Conservation (phyloP, 192 early-diverging fungal species). For the Gonapodya sp. region DNA sequence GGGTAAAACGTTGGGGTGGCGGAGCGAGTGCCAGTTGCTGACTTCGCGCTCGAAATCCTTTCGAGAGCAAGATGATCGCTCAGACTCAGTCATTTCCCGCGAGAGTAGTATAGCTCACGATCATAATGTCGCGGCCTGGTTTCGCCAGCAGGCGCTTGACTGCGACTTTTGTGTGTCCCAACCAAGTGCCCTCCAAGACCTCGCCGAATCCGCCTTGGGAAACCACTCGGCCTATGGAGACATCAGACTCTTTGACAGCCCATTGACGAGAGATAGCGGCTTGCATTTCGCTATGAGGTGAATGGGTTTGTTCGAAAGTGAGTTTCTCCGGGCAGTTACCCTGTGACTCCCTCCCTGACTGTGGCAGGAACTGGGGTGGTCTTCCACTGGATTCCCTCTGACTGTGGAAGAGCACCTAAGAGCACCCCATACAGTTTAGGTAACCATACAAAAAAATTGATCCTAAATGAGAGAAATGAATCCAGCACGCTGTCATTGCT, state of each 20-base stretch:
- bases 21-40: neutral
- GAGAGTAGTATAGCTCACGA: neutral
- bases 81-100: neutral
- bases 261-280: too few species aligned
- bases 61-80: neutral
- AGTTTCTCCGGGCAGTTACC: too few species aligned
- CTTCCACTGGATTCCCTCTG: too few species aligned
- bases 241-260: slow-evolving; percentile 25
- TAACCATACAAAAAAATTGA: too few species aligned
- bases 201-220: slow-evolving; percentile 28
- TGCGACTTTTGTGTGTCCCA: slow-evolving; percentile 23
- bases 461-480: too few species aligned
- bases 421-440: too few species aligned
- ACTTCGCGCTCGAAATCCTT: neutral
- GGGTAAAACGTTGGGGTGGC: neutral
- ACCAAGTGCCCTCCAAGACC: slow-evolving; percentile 24
- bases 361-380: too few species aligned
- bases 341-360: too few species aligned
- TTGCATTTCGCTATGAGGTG: too few species aligned
- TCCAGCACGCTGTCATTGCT: too few species aligned
- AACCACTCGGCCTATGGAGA: slow-evolving; percentile 23
- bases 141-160: slow-evolving; percentile 23
- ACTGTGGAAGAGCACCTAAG: too few species aligned
- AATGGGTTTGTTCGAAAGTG: too few species aligned
- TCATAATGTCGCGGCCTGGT: neutral